These are phyloP conservation scores for Forsythia viridissima DNA, from an alignment of 257 asterid genomes.

Conservation along the genomic window DNA sequence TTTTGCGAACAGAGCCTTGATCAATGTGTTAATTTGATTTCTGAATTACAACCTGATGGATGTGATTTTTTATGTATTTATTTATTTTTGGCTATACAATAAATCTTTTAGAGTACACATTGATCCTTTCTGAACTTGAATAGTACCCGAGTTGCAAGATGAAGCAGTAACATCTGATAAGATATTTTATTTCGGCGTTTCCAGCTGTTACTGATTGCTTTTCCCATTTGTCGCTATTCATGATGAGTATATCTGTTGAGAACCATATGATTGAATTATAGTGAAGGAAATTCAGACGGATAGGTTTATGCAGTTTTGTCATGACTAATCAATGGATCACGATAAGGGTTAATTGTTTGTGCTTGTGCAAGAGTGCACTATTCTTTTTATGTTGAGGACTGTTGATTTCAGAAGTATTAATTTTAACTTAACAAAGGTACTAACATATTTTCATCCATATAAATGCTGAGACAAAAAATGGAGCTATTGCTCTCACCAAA, in stretches of 20 bases:
- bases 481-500: neutral
- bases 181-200: neutral
- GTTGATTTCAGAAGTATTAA: neutral
- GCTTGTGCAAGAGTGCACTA: neutral
- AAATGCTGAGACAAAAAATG: neutral
- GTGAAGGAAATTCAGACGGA: neutral
- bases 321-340: neutral
- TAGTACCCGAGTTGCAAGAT: neutral
- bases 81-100: neutral
- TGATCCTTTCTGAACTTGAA: neutral
- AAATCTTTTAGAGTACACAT: neutral
- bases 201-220: neutral
- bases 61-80: too few relatives aligned
- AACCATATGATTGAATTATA: neutral
- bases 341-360: neutral
- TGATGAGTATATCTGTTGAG: neutral
- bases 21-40: neutral
- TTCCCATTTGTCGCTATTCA: neutral
- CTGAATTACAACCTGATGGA: neutral
- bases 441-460: neutral
- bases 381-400: neutral
- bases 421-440: neutral
- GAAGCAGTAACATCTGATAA: neutral
- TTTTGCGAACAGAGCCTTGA: neutral
- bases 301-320: neutral